Evolutionary conservation across 2,329 filamentous ascomycete genomes (phyloP), one percentile per base, ranked within the genome.

Genomic region (Diaporthe caulivora): DNA sequence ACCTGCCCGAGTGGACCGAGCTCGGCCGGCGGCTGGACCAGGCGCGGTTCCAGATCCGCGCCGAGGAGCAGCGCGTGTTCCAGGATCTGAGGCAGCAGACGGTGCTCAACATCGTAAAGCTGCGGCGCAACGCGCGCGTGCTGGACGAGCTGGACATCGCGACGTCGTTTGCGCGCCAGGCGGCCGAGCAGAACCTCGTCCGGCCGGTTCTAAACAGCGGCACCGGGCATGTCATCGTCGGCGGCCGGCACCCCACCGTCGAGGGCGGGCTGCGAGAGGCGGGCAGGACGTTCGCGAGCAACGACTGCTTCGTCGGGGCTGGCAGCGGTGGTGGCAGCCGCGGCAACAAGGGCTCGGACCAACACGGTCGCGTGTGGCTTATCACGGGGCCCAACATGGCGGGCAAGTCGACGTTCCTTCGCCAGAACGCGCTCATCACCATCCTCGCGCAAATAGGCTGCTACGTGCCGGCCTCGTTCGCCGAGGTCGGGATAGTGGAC

Each of bases 351-450:
- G 21, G 54, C 6, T 94, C 54, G 2, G 21, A 31, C 47, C 44
- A 26, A 47, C 83, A 93, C 86, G 87, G 91, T 85, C 78, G 87
- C 86, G 70, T 94, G 84, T 86, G 92, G 92, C 78, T 90, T 81
- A 85, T 96, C 89, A 89, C 94, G 77, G 86, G 97, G 0, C 97
- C 97, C n/a, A 99, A 99, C 83, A 99, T 99, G 97, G 97, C 93
- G 1, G 97, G 97, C 62, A 99, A 99, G 84, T 96, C 93, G 81
- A 99, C 97, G 0, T 99, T 98, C 80, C 87, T 99, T 7, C 93
- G 97, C 0, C 97, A 99, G 79, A 98, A 98, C 82, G 97, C 97
- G 2, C 88, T 99, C 68, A 97, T 98, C 77, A 95, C 94, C 0
- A 94, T 99, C 75, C 89, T 99, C 18, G 96, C 97, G 1, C 97